phyloP scores from a whole-genome alignment of 129 eudicot species.

The Escallonia rubra region DNA sequence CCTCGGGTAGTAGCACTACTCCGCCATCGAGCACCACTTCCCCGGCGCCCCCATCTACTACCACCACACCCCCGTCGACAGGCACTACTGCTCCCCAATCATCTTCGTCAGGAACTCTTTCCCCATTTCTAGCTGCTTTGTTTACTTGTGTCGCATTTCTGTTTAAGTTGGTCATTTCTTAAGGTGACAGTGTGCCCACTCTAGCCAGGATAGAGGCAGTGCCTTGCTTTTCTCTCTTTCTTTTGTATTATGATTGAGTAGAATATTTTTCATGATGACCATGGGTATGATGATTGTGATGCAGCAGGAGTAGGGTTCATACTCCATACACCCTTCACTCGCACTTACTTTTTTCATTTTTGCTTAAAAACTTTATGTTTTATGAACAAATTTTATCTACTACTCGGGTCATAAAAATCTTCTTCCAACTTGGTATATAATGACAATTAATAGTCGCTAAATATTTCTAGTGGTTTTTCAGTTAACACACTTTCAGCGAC shows the following conservation, averaged over 20 bases:
- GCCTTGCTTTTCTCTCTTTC: slow-evolving; percentile 17
- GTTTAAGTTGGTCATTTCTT: slow-evolving; percentile 17
- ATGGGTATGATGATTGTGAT: too few relatives aligned
- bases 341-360: too few relatives aligned
- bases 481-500: too few relatives aligned
- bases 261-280: too few relatives aligned
- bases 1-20: background rate
- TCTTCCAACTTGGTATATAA: too few relatives aligned
- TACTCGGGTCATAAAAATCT: too few relatives aligned
- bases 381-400: too few relatives aligned
- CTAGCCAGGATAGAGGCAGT: slow-evolving; percentile 69
- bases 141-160: slow-evolving; percentile 24
- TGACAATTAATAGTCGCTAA: too few relatives aligned
- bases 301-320: too few relatives aligned
- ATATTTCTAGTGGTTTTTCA: too few relatives aligned
- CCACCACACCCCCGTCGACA: slow-evolving; percentile 2
- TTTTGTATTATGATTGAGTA: background rate
- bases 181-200: background rate
- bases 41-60: slow-evolving; percentile 24
- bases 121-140: slow-evolving; percentile 19
- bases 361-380: too few relatives aligned
- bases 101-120: slow-evolving; percentile 23
- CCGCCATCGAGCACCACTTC: slow-evolving; percentile 30
- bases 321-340: too few relatives aligned
- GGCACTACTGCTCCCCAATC: slow-evolving; percentile 24